phyloP scores from a whole-genome alignment of 176 grass and related monocot species.

The Carex kokanica region DNA sequence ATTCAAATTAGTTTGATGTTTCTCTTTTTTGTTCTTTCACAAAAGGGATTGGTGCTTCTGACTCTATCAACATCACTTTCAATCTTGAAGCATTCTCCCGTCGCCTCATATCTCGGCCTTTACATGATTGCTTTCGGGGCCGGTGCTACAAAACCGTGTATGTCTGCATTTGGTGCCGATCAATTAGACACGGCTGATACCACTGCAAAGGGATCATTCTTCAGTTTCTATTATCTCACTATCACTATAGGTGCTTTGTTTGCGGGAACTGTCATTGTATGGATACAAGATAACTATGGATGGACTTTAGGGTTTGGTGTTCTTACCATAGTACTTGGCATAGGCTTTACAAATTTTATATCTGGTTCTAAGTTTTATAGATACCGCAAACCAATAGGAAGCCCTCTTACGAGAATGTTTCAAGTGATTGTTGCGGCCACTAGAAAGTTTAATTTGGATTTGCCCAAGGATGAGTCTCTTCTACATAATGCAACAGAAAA shows the following conservation, averaged over 20 bases:
- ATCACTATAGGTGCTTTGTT: slow-evolving; percentile 34
- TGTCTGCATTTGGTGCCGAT: slow-evolving; percentile 48
- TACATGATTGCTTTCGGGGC: slow-evolving; percentile 40
- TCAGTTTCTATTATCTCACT: slow-evolving; percentile 50
- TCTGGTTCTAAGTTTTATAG: slow-evolving; percentile 39
- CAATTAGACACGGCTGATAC: slow-evolving; percentile 45
- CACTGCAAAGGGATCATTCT: slow-evolving; percentile 39
- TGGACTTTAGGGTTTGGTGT: slow-evolving; percentile 44
- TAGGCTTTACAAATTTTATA: slow-evolving; percentile 37
- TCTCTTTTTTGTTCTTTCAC: neutral
- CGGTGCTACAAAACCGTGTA: slow-evolving; percentile 41
- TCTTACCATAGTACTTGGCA: slow-evolving; percentile 34
- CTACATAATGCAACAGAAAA: slow-evolving; percentile 29
- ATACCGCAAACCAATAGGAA: slow-evolving; percentile 41
- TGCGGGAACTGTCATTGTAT: slow-evolving; percentile 39
- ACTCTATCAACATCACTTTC: slow-evolving; percentile 35
- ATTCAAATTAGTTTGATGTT: neutral
- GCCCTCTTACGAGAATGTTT: slow-evolving; percentile 38
- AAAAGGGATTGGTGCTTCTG: slow-evolving; percentile 33
- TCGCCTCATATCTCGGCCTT: slow-evolving; percentile 32
- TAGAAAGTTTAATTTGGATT: slow-evolving; percentile 30
- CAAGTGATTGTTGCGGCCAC: slow-evolving; percentile 47
- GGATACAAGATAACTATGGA: slow-evolving; percentile 45
- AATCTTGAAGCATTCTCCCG: neutral
- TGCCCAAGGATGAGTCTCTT: slow-evolving; percentile 26